Conservation (phyloP, 768 basidiomycete species). For the Royoungia palumana region DNA sequence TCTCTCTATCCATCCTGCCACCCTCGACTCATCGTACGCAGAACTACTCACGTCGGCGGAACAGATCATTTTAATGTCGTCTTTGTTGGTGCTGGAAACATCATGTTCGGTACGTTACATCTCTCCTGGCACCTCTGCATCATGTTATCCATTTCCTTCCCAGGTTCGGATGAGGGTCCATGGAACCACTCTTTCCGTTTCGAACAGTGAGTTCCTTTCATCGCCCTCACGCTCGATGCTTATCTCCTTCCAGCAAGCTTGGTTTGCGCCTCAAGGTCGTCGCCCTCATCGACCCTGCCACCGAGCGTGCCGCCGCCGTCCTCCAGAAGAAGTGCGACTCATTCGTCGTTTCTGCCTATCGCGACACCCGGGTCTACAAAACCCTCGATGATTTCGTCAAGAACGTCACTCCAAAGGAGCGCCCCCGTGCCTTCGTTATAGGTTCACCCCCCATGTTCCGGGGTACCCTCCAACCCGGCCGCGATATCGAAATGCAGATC, state of each 20-base stretch:
- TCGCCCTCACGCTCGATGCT: conserved; percentile 4
- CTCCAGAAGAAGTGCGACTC: conserved; percentile 89
- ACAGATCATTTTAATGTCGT: conserved; percentile 87
- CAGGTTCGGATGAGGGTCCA: conserved; percentile 84
- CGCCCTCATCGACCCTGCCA: conserved; percentile 88
- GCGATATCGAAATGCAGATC: conserved; percentile 86
- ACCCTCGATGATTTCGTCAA: conserved; percentile 83
- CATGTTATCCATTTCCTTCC: conserved; percentile 4
- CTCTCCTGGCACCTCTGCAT: background rate
- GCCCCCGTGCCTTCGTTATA: conserved; percentile 80
- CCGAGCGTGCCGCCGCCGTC: conserved; percentile 73
- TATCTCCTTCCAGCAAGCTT: conserved; percentile 63
- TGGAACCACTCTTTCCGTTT: conserved; percentile 94
- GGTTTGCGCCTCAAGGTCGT: conserved; percentile 94
- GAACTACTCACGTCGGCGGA: conserved; percentile 50
- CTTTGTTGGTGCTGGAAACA: conserved; percentile 94
- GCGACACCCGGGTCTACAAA: conserved; percentile 80
- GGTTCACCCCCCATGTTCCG: conserved; percentile 95
- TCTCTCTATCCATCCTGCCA: background rate
- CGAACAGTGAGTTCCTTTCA: conserved; percentile 60
- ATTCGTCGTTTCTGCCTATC: conserved; percentile 92
- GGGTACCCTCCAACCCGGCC: conserved; percentile 68
- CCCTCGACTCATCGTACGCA: conserved; percentile 26
- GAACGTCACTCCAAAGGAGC: conserved; percentile 58
- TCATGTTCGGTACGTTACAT: conserved; percentile 83